Evolutionary conservation across 305 asterid species (phyloP).

Genomic region (Plantago coronopus): DNA sequence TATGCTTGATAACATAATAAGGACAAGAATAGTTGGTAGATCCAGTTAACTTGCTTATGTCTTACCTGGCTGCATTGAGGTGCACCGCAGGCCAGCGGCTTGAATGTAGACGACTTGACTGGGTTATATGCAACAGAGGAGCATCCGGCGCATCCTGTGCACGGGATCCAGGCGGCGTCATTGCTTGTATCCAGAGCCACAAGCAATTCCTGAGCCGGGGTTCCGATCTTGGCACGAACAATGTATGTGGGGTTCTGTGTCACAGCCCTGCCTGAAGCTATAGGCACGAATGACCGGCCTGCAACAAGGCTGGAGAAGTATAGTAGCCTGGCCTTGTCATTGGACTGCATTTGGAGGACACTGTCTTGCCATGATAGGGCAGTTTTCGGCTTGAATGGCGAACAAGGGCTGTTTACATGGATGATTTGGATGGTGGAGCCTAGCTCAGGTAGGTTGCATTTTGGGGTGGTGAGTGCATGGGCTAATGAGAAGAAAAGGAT

Average conservation of each 20-base stretch:
- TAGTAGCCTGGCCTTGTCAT: slow-evolving; percentile 50
- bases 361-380: slow-evolving; percentile 55
- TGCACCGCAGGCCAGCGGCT: slow-evolving; percentile 52
- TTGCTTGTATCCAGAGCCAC: slow-evolving; percentile 80
- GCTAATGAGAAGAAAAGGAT: slow-evolving; percentile 22
- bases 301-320: slow-evolving; percentile 68
- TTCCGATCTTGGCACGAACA: slow-evolving; percentile 59
- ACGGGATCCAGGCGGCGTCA: slow-evolving; percentile 78
- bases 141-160: slow-evolving; percentile 73
- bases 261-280: slow-evolving; percentile 69
- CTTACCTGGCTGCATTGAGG: slow-evolving; percentile 65
- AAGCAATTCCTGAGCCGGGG: slow-evolving; percentile 62
- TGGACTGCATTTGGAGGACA: slow-evolving; percentile 65
- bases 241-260: slow-evolving; percentile 76
- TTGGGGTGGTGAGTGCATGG: slow-evolving; percentile 29
- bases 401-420: slow-evolving; percentile 68
- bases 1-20: neutral
- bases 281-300: slow-evolving; percentile 56
- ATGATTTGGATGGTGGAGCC: slow-evolving; percentile 51
- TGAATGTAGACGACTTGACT: slow-evolving; percentile 53
- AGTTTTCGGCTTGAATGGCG: slow-evolving; percentile 45
- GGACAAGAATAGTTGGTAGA: neutral
- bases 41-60: neutral
- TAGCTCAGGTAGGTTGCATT: slow-evolving; percentile 30
- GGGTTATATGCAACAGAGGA: slow-evolving; percentile 41